phyloP scores from a whole-genome alignment of 139 green algal species.

The Tetradesmus lagerheimii region DNA sequence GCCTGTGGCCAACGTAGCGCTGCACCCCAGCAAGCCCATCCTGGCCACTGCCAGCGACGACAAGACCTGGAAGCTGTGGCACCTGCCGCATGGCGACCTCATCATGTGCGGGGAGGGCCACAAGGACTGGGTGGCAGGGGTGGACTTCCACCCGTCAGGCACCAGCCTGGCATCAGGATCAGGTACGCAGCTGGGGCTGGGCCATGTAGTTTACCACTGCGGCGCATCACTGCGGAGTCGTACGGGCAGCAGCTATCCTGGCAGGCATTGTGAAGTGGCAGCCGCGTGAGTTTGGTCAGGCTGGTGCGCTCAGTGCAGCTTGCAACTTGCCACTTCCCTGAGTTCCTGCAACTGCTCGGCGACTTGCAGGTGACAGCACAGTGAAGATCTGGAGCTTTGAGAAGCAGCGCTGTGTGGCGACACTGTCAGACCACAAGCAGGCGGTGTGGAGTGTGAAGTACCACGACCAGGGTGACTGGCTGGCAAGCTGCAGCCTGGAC shows the following conservation, averaged over 20 bases:
- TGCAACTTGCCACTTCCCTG: no score
- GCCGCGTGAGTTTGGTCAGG: no score
- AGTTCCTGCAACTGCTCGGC: background rate
- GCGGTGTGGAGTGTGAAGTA: conserved; percentile 73
- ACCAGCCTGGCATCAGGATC: conserved; percentile 75
- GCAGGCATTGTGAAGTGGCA: no score
- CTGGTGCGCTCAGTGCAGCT: no score
- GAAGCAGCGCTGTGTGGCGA: conserved; percentile 81
- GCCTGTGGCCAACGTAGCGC: conserved; percentile 62
- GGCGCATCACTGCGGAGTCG: no score
- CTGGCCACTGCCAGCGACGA: conserved; percentile 87
- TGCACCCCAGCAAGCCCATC: conserved; percentile 89
- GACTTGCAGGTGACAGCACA: conserved; percentile 74
- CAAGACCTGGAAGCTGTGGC: conserved; percentile 84
- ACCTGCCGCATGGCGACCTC: conserved; percentile 72
- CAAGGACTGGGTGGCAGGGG: conserved; percentile 85
- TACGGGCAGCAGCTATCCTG: no score
- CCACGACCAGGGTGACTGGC: conserved; percentile 81
- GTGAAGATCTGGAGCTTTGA: conserved; percentile 93
- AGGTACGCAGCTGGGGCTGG: conserved; percentile 11
- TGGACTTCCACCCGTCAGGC: conserved; percentile 78
- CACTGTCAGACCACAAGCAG: conserved; percentile 86
- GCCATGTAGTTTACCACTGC: background rate
- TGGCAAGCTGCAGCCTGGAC: conserved; percentile 83
- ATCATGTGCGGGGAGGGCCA: conserved; percentile 89